Conservation (phyloP, 306 rosid genomes). For the Spatholobus suberectus region DNA sequence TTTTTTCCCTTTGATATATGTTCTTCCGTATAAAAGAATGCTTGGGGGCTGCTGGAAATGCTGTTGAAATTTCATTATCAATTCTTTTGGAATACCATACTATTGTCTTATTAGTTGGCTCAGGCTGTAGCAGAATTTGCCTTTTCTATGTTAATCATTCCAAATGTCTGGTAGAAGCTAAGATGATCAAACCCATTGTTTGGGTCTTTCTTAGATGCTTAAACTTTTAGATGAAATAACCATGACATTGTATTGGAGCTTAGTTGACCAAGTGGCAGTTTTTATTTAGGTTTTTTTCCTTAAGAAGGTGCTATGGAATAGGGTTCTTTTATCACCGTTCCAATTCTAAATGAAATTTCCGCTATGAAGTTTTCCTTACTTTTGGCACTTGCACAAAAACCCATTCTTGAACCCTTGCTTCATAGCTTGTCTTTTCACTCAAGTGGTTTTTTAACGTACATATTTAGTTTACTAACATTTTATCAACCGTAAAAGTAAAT, state of each 20-base stretch:
- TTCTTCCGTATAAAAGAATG: neutral
- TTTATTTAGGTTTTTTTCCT: neutral
- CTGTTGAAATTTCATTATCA: neutral
- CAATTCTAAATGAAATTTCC: neutral
- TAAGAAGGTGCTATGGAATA: neutral
- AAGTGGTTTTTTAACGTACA: neutral
- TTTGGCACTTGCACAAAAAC: neutral
- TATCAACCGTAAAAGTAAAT: neutral
- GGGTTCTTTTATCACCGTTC: neutral
- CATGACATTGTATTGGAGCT: neutral
- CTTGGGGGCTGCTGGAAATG: neutral
- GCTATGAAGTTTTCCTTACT: neutral
- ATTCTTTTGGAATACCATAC: slow-evolving; percentile 68
- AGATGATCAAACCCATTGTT: neutral
- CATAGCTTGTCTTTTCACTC: neutral
- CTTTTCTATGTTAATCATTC: slow-evolving; percentile 62
- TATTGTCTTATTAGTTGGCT: slow-evolving; percentile 71
- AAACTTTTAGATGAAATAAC: neutral
- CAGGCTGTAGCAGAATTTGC: slow-evolving; percentile 78
- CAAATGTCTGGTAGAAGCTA: neutral
- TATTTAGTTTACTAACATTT: neutral
- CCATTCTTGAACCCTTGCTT: neutral
- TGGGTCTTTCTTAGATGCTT: neutral
- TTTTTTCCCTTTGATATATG: neutral
- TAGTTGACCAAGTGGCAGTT: neutral